phyloP scores from a whole-genome alignment of 352 stramenopile species.

The Pythium plurisporium region DNA sequence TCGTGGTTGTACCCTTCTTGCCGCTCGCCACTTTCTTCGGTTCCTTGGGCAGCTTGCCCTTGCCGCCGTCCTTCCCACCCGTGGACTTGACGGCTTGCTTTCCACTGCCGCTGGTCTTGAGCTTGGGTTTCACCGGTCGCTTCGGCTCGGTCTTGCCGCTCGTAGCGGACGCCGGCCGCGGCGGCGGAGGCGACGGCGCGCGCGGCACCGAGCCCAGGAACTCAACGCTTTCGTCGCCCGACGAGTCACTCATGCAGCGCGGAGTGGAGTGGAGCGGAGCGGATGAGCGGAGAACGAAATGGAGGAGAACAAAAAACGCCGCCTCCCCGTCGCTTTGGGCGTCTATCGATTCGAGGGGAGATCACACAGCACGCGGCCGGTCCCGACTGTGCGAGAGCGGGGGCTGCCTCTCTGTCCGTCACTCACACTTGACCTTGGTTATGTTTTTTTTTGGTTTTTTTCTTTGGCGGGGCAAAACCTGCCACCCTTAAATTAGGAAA shows the following conservation, averaged over 20 bases:
- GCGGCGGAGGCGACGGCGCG: neutral
- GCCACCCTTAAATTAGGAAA: conserved; percentile 35
- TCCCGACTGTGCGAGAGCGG: too few relatives aligned
- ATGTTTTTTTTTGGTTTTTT: conserved; percentile 26
- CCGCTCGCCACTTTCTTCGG: conserved; percentile 5
- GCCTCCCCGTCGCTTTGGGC: neutral
- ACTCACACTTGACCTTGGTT: conserved; percentile 18
- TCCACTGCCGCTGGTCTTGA: conserved; percentile 7
- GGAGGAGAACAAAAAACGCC: conserved; percentile 19
- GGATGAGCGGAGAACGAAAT: neutral
- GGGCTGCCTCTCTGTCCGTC: conserved; percentile 10
- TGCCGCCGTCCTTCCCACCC: conserved; percentile 8
- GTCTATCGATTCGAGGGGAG: conserved; percentile 1
- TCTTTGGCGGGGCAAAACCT: conserved; percentile 23
- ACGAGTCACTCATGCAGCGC: conserved; percentile 20
- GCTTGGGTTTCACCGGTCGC: conserved; percentile 17
- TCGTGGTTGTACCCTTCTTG: conserved; percentile 5
- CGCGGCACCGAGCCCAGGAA: conserved; percentile 12
- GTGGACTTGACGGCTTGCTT: conserved; percentile 5
- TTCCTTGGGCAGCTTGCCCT: conserved; percentile 10
- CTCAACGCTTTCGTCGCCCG: conserved; percentile 23
- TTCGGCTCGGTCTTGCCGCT: conserved; percentile 15
- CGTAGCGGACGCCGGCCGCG: conserved; percentile 1
- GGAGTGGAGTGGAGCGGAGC: neutral
- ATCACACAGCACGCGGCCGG: too few relatives aligned